Base-by-base conservation (phyloP, 768 basidiomycete genomes). In the Pleurotus citrinopileatus region DNA sequence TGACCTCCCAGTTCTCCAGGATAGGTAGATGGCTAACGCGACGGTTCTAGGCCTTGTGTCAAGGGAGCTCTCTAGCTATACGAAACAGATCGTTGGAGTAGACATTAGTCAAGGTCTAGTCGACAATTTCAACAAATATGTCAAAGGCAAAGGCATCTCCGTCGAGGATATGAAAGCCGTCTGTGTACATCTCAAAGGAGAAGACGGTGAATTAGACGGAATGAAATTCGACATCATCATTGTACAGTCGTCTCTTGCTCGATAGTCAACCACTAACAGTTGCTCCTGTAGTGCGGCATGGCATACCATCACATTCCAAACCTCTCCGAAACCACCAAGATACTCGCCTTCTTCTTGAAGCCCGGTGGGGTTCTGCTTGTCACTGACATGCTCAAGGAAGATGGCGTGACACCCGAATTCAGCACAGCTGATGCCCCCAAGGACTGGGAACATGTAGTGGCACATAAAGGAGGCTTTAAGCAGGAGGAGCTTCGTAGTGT, bases 61-160 rank as follows among this genome's bases (percentile, higher is more conserved):
- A 2, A 75, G 81, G 57, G 75, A 78, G 38, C 74, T 91, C 20
- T 81, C 80, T 0, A 73, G 82, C 1, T 70, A 86, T 58, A 78
- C 78, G 42, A 86, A 82, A 63, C 73, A 73, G 26, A 78, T 91
- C 57, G 67, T 90, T 13, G 90, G 89, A 8, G 82, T 88, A 13
- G 91, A 92, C 62, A 86, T 91, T 62, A 89, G 84, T 67, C 82
- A 84, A 57, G 78, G 68, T 1, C 80, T 84, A 73, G 85, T 91
- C 7, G 82, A 89, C 52, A 67, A 73, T 13, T 92, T 81, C 72
- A 89, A 89, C 66, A 61, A 67, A 48, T 71, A 74, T 19, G 81
- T 82, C 10, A 55, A 55, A 17, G 79, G 85, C 52, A 84, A 89
- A 54, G 87, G 87, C 3, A 79, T 89, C 32, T 60, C 76, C 1